Percentiles rank a stretch among this genome's conserved stretches.
Evolutionary conservation across 208 protist genomes (phyloP).

Genomic region (Herpetomonas tarakana): DNA sequence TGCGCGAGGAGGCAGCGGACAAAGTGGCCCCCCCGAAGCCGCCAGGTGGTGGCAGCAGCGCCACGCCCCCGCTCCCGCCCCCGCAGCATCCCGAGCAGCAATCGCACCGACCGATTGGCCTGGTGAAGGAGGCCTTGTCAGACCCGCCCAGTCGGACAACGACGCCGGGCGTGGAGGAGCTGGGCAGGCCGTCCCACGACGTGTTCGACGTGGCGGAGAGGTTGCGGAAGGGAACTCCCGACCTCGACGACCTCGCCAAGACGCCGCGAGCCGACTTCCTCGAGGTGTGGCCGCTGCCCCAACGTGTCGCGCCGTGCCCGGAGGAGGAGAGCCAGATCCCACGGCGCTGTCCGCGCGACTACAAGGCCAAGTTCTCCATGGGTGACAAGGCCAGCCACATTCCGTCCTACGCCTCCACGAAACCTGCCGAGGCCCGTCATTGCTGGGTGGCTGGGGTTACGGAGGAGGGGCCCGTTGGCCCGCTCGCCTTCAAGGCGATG

Average conservation of each 20-base stretch:
- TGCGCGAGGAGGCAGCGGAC: neutral
- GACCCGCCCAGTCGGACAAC: neutral
- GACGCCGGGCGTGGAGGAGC: constrained; percentile 7
- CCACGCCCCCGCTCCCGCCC: neutral
- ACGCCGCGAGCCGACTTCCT: constrained; percentile 38
- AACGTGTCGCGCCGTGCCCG: neutral
- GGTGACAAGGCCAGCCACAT: constrained; percentile 38
- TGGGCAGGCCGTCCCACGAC: constrained; percentile 14
- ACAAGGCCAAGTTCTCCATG: constrained; percentile 42
- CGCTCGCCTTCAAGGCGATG: constrained; percentile 19
- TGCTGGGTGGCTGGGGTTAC: constrained; percentile 9
- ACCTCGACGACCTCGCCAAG: constrained; percentile 41
- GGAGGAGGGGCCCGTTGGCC: neutral
- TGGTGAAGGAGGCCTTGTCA: constrained; percentile 33
- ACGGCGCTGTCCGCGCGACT: constrained; percentile 26
- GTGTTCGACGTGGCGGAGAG: neutral
- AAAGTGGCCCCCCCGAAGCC: neutral
- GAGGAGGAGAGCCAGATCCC: constrained; percentile 24
- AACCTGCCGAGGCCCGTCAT: constrained; percentile 4
- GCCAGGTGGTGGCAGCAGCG: too few species aligned
- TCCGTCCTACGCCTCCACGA: constrained; percentile 15
- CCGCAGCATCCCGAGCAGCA: neutral
- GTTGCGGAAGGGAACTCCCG: neutral
- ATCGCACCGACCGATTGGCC: constrained; percentile 19
- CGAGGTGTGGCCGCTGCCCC: neutral